Conservation (phyloP, 768 basidiomycete species). For the Pisolithus microcarpus region DNA sequence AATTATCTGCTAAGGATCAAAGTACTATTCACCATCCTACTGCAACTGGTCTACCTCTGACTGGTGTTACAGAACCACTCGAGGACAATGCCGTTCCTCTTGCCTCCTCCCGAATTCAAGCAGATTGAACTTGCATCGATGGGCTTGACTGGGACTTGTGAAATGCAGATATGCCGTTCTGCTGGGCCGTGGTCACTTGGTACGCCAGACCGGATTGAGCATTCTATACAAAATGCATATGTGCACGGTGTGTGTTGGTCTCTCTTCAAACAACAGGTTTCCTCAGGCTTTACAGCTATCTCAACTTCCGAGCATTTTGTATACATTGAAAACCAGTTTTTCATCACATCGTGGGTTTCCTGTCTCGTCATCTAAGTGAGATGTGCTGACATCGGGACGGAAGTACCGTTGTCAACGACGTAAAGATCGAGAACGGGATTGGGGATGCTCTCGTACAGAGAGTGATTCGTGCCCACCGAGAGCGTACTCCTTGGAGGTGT, state of each 20-base stretch:
- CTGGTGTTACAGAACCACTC: constrained; percentile 65
- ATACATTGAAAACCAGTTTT: constrained; percentile 96
- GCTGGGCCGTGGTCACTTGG: constrained; percentile 97
- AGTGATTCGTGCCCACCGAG: constrained; percentile 80
- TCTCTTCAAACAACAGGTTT: not conserved
- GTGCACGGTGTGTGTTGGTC: constrained; percentile 54
- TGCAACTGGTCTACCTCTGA: not conserved
- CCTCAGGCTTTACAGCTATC: constrained; percentile 51
- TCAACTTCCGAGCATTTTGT: constrained; percentile 94
- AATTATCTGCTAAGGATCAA: constrained; percentile 91
- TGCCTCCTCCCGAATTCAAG: constrained; percentile 91
- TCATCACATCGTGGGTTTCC: constrained; percentile 71
- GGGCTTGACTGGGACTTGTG: constrained; percentile 92
- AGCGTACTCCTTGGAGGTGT: constrained; percentile 81
- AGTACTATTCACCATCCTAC: constrained; percentile 35
- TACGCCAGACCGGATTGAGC: constrained; percentile 75
- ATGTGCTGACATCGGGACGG: constrained; percentile 1
- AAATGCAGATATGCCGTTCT: constrained; percentile 93
- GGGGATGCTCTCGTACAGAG: constrained; percentile 91
- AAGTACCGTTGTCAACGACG: constrained; percentile 79
- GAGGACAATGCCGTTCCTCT: constrained; percentile 85
- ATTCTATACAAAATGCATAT: constrained; percentile 93
- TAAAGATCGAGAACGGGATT: constrained; percentile 85
- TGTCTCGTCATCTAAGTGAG: not conserved
- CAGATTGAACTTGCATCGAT: constrained; percentile 67